These are phyloP conservation scores for Litchi chinensis DNA, from an alignment of 345 rosid genomes.

Conservation along the genomic window DNA sequence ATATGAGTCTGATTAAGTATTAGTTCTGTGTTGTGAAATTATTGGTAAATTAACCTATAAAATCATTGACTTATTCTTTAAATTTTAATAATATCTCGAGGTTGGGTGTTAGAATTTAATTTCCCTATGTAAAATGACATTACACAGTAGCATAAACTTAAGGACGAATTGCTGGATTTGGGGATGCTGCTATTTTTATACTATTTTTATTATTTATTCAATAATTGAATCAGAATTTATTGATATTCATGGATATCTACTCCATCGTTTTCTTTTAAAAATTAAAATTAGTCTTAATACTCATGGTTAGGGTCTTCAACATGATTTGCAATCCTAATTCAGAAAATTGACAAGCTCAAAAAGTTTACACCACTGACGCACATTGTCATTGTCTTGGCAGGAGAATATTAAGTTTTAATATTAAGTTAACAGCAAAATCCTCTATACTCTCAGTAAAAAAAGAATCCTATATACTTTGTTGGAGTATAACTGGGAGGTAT, in stretches of 20 bases:
- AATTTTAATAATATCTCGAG: neutral
- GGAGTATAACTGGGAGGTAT: neutral
- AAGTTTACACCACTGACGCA: neutral
- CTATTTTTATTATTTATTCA: too few species aligned
- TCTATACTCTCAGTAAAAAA: neutral
- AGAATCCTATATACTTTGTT: neutral
- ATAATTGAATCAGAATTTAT: too few species aligned
- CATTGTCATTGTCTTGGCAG: neutral
- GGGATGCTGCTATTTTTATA: neutral
- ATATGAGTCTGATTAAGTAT: neutral
- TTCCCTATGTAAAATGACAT: neutral
- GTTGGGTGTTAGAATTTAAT: neutral
- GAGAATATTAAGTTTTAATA: neutral
- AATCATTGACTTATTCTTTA: neutral
- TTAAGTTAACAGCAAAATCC: neutral
- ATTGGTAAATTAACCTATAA: neutral
- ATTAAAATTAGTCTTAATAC: too few species aligned
- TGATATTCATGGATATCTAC: neutral
- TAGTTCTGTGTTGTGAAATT: neutral
- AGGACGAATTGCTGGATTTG: neutral
- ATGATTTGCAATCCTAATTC: neutral
- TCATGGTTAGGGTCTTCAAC: neutral
- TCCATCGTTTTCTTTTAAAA: neutral
- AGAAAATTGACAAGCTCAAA: neutral
- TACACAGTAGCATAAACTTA: neutral